Evolutionary conservation across 805 yeast species (phyloP), one percentile per base, ranked within the genome.

Genomic region (Yarrowia deformans): DNA sequence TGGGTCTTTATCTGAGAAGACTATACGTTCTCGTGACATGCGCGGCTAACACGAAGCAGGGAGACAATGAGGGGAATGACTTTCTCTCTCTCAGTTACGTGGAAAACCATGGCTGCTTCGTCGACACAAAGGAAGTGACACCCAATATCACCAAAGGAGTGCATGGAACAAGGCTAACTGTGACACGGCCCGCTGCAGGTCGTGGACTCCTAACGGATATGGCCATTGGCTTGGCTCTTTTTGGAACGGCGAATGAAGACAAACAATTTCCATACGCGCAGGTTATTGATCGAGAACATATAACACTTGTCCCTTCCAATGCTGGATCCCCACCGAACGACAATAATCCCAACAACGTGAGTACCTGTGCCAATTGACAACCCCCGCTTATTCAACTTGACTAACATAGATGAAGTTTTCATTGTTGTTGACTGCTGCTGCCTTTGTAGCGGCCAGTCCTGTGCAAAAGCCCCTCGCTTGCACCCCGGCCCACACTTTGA

Each of bases 341-440:
- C 43, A 23, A 54, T 19, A 2, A 35, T 12, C 8, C 23, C 35
- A 8, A 5, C 42, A 35, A 19, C 45, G 45, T 37, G 45, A 54
- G 60, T 54, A 39, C 58, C 13, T 18, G 10, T 8, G 7, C 18
- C 29, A 18, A 43, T 43, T 43, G 19, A n/a, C 4, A 8, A 2
- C 49, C 32, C 9, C 19, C 35, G 35, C 35, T 34, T 16, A 16
- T 5, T 8, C 50, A 14, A 46, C 54, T 16, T n/a, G 9, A 32
- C 48, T 56, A 56, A 40, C 61, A 16, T 46, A 56, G 63, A 54
- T 56, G 63, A 56, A 40, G n/a, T n/a, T 56, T 10, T 56, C 63
- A 9, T 40, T 56, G 37, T 29, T 56, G 46, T 39, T 56, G 37
- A 16, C 63, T 10, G 43, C 43, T n/a, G 63, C 48, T 13, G 23